Percentiles rank a stretch among this genome's conserved stretches.
phyloP scores from a whole-genome alignment of 192 early-diverging fungal species.

The Backusella tarrabulga region DNA sequence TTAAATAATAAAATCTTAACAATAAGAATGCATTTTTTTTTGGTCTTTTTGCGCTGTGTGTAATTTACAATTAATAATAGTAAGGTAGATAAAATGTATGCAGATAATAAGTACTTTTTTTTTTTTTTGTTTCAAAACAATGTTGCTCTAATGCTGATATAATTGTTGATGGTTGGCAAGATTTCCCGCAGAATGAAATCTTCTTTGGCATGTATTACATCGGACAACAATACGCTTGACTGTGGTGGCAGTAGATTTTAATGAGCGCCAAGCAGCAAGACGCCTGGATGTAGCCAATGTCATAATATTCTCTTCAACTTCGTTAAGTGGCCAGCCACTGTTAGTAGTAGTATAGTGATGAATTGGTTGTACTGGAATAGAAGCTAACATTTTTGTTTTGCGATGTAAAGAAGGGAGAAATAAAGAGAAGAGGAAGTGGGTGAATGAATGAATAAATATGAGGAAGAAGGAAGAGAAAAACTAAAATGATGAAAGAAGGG shows the following conservation, averaged over 20 bases:
- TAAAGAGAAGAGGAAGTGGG: background rate
- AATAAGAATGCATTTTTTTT: background rate
- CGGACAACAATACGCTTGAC: background rate
- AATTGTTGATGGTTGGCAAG: conserved; percentile 16
- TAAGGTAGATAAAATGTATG: background rate
- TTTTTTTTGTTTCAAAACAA: background rate
- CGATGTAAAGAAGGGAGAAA: background rate
- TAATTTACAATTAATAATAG: background rate
- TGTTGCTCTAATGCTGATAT: background rate
- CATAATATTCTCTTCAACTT: conserved; percentile 5
- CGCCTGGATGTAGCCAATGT: background rate
- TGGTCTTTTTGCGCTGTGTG: background rate
- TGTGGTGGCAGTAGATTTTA: background rate
- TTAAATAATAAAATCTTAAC: background rate
- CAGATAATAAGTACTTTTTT: background rate
- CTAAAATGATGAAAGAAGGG: conserved; percentile 1
- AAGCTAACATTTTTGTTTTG: background rate
- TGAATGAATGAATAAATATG: background rate
- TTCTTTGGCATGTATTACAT: conserved; percentile 13
- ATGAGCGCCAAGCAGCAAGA: background rate
- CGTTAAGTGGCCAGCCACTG: conserved; percentile 6
- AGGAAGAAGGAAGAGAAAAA: background rate
- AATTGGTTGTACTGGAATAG: conserved; percentile 2
- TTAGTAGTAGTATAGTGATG: background rate
- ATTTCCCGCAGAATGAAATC: conserved; percentile 12